Evolutionary conservation across 1,284 basidiomycete species (phyloP), one percentile per base, ranked within the genome.

Genomic region (Stygiomarasmius scandens): DNA sequence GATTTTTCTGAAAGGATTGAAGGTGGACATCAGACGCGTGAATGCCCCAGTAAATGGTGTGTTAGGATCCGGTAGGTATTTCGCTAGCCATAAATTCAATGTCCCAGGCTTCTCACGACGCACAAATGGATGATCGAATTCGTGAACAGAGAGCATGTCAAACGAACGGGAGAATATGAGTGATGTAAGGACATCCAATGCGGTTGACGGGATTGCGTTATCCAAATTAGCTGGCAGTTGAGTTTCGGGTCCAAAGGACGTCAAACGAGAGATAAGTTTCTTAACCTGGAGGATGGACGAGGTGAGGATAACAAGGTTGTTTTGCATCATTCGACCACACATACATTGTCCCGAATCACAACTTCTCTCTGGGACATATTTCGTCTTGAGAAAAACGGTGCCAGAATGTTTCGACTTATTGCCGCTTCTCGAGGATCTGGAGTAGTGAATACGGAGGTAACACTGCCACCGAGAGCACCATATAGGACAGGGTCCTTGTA

Each of bases 171-270:
- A 62, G 55, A 65, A 67, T 52, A 65, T 66, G 48, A 66, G 63
- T 16, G 61, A 58, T 20, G 62, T 65, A 43, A 70, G 63, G 20
- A 65, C 53, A 48, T 68, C 69, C 16, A 69, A 49, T 16, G 61
- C 25, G 16, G 51, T 50, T 38, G 52, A 53, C 1, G 34, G 54
- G 27, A 64, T 54, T 6, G 53, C 60, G 14, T 50, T 23, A 23
- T 53, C 25, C 10, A 61, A 34, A 29, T 59, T 55, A 29, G 34
- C 46, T 8, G 54, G 47, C 8, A 14, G 23, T 6, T 27, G 38
- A 23, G 16, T 43, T 34, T 24, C 49, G 19, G 14, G 43, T 1
- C 9, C 27, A n/a, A 50, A 5, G 60, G 36, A 41, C 58, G 55
- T 54, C 58, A 68, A 24, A 41, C 53, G 47, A 29, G 34, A 57